phyloP scores from a whole-genome alignment of 1,139 yeast genomes.

The Saccharomyces hybrid region DNA sequence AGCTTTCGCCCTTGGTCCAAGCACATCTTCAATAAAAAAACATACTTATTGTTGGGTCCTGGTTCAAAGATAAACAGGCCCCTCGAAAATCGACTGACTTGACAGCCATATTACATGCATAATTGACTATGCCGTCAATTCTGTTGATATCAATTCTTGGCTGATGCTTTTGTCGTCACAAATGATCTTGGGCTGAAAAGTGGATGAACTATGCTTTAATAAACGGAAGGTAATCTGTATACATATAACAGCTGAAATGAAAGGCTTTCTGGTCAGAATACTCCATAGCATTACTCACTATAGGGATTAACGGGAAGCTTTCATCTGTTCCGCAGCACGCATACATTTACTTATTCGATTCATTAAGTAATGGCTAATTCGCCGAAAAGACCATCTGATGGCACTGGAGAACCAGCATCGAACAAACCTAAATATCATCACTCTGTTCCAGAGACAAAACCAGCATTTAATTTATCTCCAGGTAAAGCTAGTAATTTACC shows the following conservation, averaged over 20 bases:
- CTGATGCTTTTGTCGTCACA: not conserved
- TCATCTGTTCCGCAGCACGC: not conserved
- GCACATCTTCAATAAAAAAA: not conserved
- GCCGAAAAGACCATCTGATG: conserved; percentile 2
- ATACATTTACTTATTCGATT: not conserved
- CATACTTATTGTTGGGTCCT: not conserved
- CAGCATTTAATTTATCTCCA: not conserved
- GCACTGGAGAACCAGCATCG: not conserved
- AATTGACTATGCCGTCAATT: not conserved
- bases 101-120: not conserved
- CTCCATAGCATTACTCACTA: not conserved
- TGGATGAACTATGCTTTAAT: not conserved
- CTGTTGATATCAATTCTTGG: not conserved
- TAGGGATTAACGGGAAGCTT: not conserved
- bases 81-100: too few species aligned
- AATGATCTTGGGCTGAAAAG: not conserved
- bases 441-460: not conserved
- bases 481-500: not conserved
- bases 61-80: too few species aligned
- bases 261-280: not conserved
- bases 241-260: not conserved
- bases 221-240: not conserved
- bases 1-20: not conserved
- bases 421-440: not conserved
- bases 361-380: conserved; percentile 4